These are phyloP conservation scores for Fusarium devonianum DNA, from an alignment of 2,329 filamentous ascomycete species.

Conservation along the genomic window DNA sequence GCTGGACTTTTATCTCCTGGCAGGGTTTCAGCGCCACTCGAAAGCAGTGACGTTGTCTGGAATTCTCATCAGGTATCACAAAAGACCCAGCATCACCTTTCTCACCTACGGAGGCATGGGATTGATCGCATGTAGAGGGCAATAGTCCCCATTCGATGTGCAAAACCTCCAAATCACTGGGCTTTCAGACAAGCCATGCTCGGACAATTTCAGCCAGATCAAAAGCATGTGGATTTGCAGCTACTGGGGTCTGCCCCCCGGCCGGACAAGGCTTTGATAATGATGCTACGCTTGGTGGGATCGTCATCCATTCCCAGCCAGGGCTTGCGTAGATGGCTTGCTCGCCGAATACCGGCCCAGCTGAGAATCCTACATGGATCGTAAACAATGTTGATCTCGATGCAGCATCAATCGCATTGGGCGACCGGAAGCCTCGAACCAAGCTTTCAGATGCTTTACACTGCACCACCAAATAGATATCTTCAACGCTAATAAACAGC, in stretches of 20 bases:
- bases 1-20: slow-evolving; percentile 4
- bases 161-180: no score
- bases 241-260: slow-evolving; percentile 6
- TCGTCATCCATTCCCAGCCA: slow-evolving; percentile 10
- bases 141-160: no score
- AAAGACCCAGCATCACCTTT: not conserved
- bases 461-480: not conserved
- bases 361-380: slow-evolving; percentile 10
- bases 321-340: slow-evolving; percentile 41
- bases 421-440: not conserved
- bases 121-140: no score
- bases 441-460: not conserved
- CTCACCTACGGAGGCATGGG: not conserved
- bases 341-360: slow-evolving; percentile 9
- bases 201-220: no score
- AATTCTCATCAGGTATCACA: slow-evolving; percentile 3
- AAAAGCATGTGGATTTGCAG: no score
- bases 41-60: slow-evolving; percentile 8
- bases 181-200: no score
- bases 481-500: not conserved
- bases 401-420: slow-evolving; percentile 1
- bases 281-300: slow-evolving; percentile 18
- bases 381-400: slow-evolving; percentile 21
- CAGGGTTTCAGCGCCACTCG: slow-evolving; percentile 17
- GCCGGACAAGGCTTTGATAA: slow-evolving; percentile 21